Evolutionary conservation across 805 yeast genomes (phyloP).

Genomic region (Myxozyma geophila): DNA sequence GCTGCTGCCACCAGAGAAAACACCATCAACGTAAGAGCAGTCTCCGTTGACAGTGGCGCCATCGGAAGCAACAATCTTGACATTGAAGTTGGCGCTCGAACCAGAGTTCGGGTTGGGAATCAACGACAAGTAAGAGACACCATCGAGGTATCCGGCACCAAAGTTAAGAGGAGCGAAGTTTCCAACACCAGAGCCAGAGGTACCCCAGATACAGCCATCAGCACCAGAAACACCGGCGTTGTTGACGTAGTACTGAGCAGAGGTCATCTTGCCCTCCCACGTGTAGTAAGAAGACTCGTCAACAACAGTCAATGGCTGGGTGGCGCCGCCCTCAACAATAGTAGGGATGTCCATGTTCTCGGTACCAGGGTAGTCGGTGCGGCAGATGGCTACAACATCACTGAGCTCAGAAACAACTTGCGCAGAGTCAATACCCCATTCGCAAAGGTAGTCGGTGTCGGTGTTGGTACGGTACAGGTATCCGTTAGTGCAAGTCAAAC

Average conservation of each 20-base stretch:
- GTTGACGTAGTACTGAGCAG: constrained; percentile 97
- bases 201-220: constrained; percentile 96
- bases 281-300: constrained; percentile 74
- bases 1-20: constrained; percentile 57
- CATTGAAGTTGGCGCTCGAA: constrained; percentile 70
- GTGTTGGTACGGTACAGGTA: constrained; percentile 81
- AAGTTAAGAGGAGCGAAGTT: constrained; percentile 98
- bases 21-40: constrained; percentile 81
- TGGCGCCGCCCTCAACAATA: constrained; percentile 67
- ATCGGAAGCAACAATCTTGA: constrained; percentile 75
- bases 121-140: constrained; percentile 71
- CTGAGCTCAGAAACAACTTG: constrained; percentile 65
- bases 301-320: constrained; percentile 76
- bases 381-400: constrained; percentile 83
- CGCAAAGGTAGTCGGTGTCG: constrained; percentile 72
- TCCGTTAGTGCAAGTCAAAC: constrained; percentile 80
- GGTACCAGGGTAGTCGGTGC: constrained; percentile 99
- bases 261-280: constrained; percentile 80
- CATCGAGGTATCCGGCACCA: constrained; percentile 84
- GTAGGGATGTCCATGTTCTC: constrained; percentile 98
- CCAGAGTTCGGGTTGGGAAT: constrained; percentile 85
- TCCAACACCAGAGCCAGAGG: constrained; percentile 77
- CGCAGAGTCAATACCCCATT: constrained; percentile 79
- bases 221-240: constrained; percentile 88
- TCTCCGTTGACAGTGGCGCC: constrained; percentile 68